Evolutionary conservation across 495 filamentous ascomycete genomes (phyloP).

Genomic region (Acidiella bohemica): DNA sequence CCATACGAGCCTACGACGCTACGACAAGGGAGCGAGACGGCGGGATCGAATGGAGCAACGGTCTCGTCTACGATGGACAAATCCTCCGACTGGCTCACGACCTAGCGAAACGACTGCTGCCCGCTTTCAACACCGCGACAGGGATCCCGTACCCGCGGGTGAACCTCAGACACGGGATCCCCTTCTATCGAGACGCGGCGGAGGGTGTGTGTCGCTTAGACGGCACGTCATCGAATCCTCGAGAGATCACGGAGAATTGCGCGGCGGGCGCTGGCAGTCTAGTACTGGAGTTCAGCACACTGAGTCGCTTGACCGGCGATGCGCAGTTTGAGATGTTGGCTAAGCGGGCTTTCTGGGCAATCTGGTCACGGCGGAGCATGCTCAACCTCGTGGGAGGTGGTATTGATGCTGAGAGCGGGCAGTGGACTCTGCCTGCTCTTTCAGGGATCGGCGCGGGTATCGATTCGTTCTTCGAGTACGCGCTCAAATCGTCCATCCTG

Average conservation of each 20-base stretch:
- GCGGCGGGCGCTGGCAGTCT: conserved; percentile 91
- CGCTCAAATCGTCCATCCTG: conserved; percentile 81
- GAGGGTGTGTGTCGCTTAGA: conserved; percentile 30
- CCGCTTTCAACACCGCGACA: conserved; percentile 78
- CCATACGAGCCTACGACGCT: conserved; percentile 60
- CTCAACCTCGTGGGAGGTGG: conserved; percentile 84
- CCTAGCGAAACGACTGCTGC: conserved; percentile 67
- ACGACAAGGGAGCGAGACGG: conserved; percentile 26
- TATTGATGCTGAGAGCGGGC: conserved; percentile 79
- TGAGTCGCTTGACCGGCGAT: conserved; percentile 82
- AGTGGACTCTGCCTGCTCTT: conserved; percentile 68
- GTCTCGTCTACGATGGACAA: conserved; percentile 80
- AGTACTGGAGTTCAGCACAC: conserved; percentile 77
- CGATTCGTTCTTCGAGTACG: conserved; percentile 98
- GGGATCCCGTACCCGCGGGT: conserved; percentile 91
- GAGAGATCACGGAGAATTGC: conserved; percentile 89
- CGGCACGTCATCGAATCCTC: conserved; percentile 29
- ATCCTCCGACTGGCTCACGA: conserved; percentile 74
- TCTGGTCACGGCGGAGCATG: conserved; percentile 74
- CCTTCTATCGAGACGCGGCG: conserved; percentile 51
- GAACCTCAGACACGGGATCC: conserved; percentile 81
- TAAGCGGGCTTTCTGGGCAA: conserved; percentile 87
- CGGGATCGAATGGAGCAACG: conserved; percentile 51
- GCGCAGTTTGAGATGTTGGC: conserved; percentile 72
- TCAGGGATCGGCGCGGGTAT: conserved; percentile 89